phyloP scores from a whole-genome alignment of 805 yeast genomes.

The Metschnikowia matae region DNA sequence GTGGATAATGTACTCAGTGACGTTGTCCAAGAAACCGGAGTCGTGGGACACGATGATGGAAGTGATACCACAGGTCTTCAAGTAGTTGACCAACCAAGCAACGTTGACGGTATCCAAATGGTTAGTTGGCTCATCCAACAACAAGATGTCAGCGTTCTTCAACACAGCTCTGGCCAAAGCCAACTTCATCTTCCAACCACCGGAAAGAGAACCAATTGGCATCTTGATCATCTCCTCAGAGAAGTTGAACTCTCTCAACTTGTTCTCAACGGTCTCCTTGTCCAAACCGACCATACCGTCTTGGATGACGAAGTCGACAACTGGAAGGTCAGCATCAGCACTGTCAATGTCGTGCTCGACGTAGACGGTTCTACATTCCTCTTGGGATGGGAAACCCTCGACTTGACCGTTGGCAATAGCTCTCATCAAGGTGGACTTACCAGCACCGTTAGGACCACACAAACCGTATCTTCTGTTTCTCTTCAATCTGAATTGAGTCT shows the following conservation, averaged over 20 bases:
- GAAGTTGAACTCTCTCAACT: slow-evolving; percentile 90
- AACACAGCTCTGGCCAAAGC: slow-evolving; percentile 99
- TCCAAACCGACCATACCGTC: slow-evolving; percentile 73
- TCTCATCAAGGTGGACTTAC: slow-evolving; percentile 73
- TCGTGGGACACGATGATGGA: slow-evolving; percentile 99
- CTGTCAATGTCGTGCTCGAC: slow-evolving; percentile 99
- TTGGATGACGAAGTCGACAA: slow-evolving; percentile 84
- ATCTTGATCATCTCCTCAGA: slow-evolving; percentile 85
- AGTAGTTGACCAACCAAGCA: slow-evolving; percentile 99
- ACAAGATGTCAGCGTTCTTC: slow-evolving; percentile 95
- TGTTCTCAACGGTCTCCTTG: slow-evolving; percentile 63
- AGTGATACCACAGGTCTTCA: slow-evolving; percentile 96
- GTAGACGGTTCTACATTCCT: slow-evolving; percentile 97
- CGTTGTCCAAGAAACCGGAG: slow-evolving; percentile 98
- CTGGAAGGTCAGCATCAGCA: slow-evolving; percentile 93
- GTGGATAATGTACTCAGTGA: slow-evolving; percentile 97
- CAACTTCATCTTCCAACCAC: slow-evolving; percentile 99
- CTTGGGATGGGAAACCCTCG: slow-evolving; percentile 99
- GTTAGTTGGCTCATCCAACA: slow-evolving; percentile 99
- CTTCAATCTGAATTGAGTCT: slow-evolving; percentile 98
- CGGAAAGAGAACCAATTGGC: slow-evolving; percentile 96
- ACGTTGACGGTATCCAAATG: slow-evolving; percentile 99
- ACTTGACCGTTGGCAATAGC: slow-evolving; percentile 97
- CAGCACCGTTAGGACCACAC: slow-evolving; percentile 61
- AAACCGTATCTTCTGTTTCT: slow-evolving; percentile 99